Percentiles rank a stretch among this genome's conserved stretches.
phyloP scores from a whole-genome alignment of 208 protist species.

The Leptomonas pyrrhocoris region DNA sequence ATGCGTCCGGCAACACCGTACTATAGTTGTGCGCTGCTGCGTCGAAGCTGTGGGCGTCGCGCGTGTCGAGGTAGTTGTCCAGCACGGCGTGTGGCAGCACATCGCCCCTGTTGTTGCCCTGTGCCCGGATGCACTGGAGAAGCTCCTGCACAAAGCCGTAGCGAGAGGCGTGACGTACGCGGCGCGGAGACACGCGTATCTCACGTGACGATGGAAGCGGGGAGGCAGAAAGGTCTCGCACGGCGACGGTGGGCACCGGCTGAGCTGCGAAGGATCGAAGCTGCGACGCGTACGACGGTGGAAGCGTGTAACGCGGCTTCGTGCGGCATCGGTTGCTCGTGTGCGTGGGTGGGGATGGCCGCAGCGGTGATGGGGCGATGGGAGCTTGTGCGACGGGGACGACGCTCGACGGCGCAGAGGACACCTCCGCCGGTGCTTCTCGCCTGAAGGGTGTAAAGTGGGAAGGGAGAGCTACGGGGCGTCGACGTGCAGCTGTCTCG shows the following conservation, averaged over 20 bases:
- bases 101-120: not conserved
- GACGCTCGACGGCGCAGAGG: not conserved
- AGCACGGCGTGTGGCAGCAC: constrained; percentile 9
- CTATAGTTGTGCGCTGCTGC: constrained; percentile 34
- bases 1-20: constrained; percentile 24
- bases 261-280: not conserved
- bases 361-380: not conserved
- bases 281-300: constrained; percentile 23
- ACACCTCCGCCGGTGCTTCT: too few relatives aligned
- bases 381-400: not conserved
- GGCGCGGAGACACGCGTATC: not conserved
- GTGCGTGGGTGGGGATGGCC: not conserved
- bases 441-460: too few relatives aligned
- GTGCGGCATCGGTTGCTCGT: constrained; percentile 22
- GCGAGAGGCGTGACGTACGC: not conserved
- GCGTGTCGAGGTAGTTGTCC: constrained; percentile 13
- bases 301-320: constrained; percentile 28
- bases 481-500: too few relatives aligned
- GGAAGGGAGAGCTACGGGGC: too few relatives aligned
- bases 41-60: not conserved
- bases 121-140: not conserved
- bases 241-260: constrained; percentile 12
- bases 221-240: constrained; percentile 2
- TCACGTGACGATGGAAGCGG: constrained; percentile 15
- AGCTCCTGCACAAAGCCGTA: constrained; percentile 22